phyloP scores from a whole-genome alignment of 768 basidiomycete genomes.

The Termitomyces eurrhizus region DNA sequence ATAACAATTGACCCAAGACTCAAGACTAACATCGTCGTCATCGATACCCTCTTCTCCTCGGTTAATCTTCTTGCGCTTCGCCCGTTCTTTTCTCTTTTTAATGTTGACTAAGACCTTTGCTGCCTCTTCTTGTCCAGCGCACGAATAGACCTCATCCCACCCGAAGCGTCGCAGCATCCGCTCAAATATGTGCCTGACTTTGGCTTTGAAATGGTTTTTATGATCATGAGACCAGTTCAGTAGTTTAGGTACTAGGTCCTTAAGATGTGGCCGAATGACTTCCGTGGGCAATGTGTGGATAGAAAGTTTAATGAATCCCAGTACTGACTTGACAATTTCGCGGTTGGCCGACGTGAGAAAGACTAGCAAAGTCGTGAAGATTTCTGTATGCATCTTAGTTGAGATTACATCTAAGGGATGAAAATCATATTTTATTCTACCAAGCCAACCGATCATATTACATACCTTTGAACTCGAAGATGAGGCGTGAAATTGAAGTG shows the following conservation, averaged over 20 bases:
- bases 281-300: conserved; percentile 79
- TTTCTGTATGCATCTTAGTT: conserved; percentile 70
- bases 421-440: neutral
- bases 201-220: conserved; percentile 97
- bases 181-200: conserved; percentile 96
- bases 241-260: conserved; percentile 76
- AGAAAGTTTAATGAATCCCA: conserved; percentile 92
- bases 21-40: conserved; percentile 34
- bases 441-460: neutral
- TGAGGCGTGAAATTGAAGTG: conserved; percentile 86
- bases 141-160: conserved; percentile 78
- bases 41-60: conserved; percentile 58
- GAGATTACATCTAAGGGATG: conserved; percentile 57
- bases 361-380: conserved; percentile 81
- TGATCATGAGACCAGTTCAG: conserved; percentile 95
- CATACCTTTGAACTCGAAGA: conserved; percentile 95
- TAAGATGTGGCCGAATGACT: conserved; percentile 73
- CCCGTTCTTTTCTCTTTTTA: conserved; percentile 91
- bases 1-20: neutral
- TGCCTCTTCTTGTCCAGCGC: conserved; percentile 73
- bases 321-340: conserved; percentile 94
- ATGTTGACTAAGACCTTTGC: conserved; percentile 91
- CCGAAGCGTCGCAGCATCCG: conserved; percentile 89
- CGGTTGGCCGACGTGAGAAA: conserved; percentile 93
- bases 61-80: conserved; percentile 80